Conservation (phyloP, 306 rosid species). For the Hylodesmum podocarpum region DNA sequence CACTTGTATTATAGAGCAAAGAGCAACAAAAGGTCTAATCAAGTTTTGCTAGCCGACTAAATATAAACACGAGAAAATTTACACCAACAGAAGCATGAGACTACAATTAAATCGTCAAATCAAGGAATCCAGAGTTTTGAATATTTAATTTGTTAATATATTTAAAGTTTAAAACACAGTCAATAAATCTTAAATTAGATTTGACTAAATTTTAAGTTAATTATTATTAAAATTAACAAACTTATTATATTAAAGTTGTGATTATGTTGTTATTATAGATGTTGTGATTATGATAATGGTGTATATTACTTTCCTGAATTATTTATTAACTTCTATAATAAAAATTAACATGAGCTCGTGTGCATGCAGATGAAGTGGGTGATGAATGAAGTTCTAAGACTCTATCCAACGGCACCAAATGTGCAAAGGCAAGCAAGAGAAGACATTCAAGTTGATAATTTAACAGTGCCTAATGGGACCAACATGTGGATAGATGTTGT, state of each 20-base stretch:
- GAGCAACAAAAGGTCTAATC: background rate
- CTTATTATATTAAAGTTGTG: too few relatives aligned
- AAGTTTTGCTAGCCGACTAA: background rate
- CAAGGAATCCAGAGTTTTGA: too few relatives aligned
- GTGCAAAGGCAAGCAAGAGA: slow-evolving; percentile 79
- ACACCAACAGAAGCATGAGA: background rate
- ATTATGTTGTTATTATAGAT: too few relatives aligned
- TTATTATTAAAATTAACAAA: too few relatives aligned
- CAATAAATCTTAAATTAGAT: too few relatives aligned
- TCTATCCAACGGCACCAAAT: slow-evolving; percentile 88
- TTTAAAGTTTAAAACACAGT: too few relatives aligned
- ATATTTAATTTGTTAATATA: too few relatives aligned
- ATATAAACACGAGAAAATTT: background rate
- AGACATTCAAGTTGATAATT: slow-evolving; percentile 57
- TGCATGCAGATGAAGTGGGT: slow-evolving; percentile 91
- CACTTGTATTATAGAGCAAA: background rate
- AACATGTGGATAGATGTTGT: slow-evolving; percentile 89
- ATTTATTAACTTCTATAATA: background rate
- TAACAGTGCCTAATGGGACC: slow-evolving; percentile 68
- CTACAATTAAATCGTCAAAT: background rate
- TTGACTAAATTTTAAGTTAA: too few relatives aligned
- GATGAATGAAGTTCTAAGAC: slow-evolving; percentile 74
- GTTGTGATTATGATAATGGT: too few relatives aligned
- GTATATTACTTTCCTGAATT: too few relatives aligned
- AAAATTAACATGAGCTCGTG: background rate